Percentiles rank a stretch among this genome's conserved stretches.
These are phyloP conservation scores for Setaria viridis DNA, from an alignment of 202 grass and related monocot genomes.

Conservation along the genomic window DNA sequence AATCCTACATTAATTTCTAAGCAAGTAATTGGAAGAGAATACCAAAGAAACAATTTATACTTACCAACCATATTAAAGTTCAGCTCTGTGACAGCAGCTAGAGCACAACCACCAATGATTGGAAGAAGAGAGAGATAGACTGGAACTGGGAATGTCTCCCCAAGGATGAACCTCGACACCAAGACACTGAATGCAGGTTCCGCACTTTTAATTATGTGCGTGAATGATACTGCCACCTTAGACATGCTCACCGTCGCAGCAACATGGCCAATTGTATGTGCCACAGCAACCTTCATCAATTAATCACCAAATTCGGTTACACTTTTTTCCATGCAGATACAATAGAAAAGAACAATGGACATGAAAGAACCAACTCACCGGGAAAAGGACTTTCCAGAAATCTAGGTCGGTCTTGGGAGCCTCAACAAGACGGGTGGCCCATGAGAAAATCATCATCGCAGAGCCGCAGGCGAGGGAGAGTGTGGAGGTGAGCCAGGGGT, in stretches of 20 bases:
- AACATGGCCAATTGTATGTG: slow-evolving; percentile 89
- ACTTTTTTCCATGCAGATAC: slow-evolving; percentile 26
- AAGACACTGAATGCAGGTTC: slow-evolving; percentile 95
- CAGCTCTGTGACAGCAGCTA: slow-evolving; percentile 83
- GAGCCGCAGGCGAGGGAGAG: slow-evolving; percentile 76
- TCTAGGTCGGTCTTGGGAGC: slow-evolving; percentile 75
- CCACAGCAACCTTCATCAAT: slow-evolving; percentile 76
- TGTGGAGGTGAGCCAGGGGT: slow-evolving; percentile 94
- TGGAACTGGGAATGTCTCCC: slow-evolving; percentile 76
- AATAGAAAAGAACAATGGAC: slow-evolving; percentile 17
- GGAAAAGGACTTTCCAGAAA: slow-evolving; percentile 91
- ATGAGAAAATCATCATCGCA: slow-evolving; percentile 86
- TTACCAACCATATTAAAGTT: slow-evolving; percentile 93
- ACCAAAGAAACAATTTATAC: slow-evolving; percentile 30
- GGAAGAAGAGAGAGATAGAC: slow-evolving; percentile 91
- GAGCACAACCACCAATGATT: slow-evolving; percentile 85
- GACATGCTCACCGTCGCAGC: slow-evolving; percentile 95
- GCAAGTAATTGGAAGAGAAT: slow-evolving; percentile 5
- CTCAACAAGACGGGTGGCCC: slow-evolving; percentile 77
- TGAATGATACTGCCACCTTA: slow-evolving; percentile 94
- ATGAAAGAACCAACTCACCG: slow-evolving; percentile 58
- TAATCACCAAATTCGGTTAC: slow-evolving; percentile 27
- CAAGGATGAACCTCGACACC: slow-evolving; percentile 81
- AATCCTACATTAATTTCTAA: background rate
- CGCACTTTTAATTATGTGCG: slow-evolving; percentile 94